A percentile compares a stretch with the other conserved stretches of the same genome.
Conservation (phyloP, 1,139 yeast genomes). For the Yamadazyma aaseri region DNA sequence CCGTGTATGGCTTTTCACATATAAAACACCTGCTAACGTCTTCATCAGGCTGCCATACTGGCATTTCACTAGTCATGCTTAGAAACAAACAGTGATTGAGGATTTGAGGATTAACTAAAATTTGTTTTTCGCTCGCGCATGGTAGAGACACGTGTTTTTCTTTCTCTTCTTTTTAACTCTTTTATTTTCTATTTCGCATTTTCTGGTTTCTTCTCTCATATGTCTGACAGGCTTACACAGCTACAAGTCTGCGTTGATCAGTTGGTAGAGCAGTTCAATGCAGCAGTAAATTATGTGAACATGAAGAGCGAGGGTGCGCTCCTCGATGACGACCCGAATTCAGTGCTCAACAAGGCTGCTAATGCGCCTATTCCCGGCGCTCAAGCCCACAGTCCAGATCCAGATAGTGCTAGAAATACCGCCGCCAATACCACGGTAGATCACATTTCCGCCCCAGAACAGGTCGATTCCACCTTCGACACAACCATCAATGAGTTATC, state of each 20-base stretch:
- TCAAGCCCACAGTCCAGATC: constrained; percentile 14
- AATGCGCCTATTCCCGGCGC: constrained; percentile 45
- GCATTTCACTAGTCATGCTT: constrained; percentile 2
- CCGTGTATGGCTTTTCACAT: constrained; percentile 57
- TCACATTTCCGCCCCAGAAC: constrained; percentile 17
- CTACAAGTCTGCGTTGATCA: constrained; percentile 90
- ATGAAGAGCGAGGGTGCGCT: constrained; percentile 38
- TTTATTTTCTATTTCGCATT: too few relatives aligned
- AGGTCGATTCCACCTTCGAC: constrained; percentile 35
- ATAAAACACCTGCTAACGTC: constrained; percentile 58
- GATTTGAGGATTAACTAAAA: neutral
- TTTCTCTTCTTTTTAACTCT: neutral
- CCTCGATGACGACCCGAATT: constrained; percentile 38
- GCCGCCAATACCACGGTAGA: constrained; percentile 15
- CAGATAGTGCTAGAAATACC: constrained; percentile 8
- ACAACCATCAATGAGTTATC: constrained; percentile 71
- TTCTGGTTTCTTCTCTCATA: constrained; percentile 16
- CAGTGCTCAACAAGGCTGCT: constrained; percentile 43
- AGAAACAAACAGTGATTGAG: neutral
- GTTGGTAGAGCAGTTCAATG: constrained; percentile 87
- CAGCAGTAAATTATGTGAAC: constrained; percentile 84
- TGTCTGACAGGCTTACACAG: constrained; percentile 90
- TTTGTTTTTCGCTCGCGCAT: neutral
- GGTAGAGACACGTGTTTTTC: neutral
- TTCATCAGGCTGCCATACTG: constrained; percentile 79